Conservation (phyloP, 78 protist species). For the Dictyostelium intermedium region DNA sequence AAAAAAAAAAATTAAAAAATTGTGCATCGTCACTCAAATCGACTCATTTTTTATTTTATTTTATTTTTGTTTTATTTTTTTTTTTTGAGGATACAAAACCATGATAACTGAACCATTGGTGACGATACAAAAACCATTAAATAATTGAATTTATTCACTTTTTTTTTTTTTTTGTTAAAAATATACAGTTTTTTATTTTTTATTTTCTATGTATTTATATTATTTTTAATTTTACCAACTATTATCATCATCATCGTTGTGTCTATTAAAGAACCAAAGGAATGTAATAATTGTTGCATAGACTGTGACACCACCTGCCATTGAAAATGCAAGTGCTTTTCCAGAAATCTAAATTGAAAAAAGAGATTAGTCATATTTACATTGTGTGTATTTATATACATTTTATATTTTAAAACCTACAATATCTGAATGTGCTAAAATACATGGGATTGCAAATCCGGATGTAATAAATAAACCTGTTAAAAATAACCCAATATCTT, state of each 20-base stretch:
- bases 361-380: background rate
- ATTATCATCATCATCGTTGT: background rate
- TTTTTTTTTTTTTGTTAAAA: background rate
- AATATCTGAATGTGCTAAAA: constrained; percentile 46
- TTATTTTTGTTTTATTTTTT: too few species aligned
- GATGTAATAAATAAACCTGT: constrained; percentile 54
- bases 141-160: background rate
- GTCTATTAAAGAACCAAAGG: constrained; percentile 10
- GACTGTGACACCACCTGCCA: constrained; percentile 67
- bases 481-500: constrained; percentile 54
- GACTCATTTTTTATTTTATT: background rate
- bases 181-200: background rate
- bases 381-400: too few species aligned
- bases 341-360: background rate
- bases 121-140: background rate
- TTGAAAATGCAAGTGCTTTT: constrained; percentile 51
- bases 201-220: background rate
- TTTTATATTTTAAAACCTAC: too few species aligned
- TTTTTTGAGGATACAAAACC: too few species aligned
- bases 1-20: background rate
- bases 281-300: constrained; percentile 54
- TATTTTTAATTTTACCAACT: background rate
- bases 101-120: too few species aligned
- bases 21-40: background rate
- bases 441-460: constrained; percentile 53